Evolutionary conservation across 805 yeast species (phyloP), one percentile per base, ranked within the genome.

Genomic region (Ogataea wickerhamii): DNA sequence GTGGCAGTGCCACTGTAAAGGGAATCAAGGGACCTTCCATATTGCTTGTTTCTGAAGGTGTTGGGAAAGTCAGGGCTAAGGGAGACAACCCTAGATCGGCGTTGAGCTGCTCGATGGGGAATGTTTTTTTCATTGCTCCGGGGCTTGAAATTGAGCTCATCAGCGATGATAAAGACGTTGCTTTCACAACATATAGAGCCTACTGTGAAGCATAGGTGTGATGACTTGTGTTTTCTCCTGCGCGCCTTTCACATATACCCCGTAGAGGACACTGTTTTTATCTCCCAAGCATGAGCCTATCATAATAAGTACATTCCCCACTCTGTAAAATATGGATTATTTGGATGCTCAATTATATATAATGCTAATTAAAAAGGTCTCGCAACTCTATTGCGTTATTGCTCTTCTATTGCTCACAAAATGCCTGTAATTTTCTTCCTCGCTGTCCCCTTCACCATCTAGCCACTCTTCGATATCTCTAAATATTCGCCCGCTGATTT

Each of bases 21-120:
- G 78, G 70, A 5, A 67, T 93, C 31, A 67, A 77, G 30, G 98
- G 98, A 34, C 97, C 98, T 49, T 85, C 95, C 34, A 82, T 93
- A 49, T 61, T 88, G 44, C 83, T 93, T 41, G 76, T 82, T 41
- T 85, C 96, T 28, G 78, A 82, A 47, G 98, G 98, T 47, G 61
- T 62, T 12, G 98, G 98, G 48, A 58, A 55, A 27, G 63, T 76
- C 45, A 49, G 60, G 34, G 58, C 83, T 38, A 66, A 68, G 51
- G 66, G 63, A 30, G 64, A 58, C 31, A 69, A 68, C 22, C 36
- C 60, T 3, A n/a, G n/a, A n/a, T 51, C 66, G 28, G 69, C 68
- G 27, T 58, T 78, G 34, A 58, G 60, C 21, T 79, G 80, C 36
- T 71, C 74, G 48, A 64, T 84, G 6, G 98, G 98, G 37, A 80